Percentiles rank a stretch among this genome's conserved stretches.
Evolutionary conservation across 108 stramenopile species (phyloP).

Genomic region (Cyclostephanos invisitatus): DNA sequence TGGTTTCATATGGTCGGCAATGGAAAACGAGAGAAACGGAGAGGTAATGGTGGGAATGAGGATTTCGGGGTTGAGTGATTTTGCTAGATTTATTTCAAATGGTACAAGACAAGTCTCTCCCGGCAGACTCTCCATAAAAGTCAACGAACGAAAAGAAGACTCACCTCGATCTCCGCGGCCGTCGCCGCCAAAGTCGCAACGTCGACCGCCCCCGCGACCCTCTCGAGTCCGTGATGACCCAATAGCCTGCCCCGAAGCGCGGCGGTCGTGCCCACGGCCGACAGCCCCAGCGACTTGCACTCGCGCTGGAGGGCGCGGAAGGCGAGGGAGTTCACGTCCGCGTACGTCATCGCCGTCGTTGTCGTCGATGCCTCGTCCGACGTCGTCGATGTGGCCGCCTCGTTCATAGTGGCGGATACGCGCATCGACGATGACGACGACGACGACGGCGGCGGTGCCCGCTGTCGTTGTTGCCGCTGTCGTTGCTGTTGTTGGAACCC

Average conservation of each 20-base stretch:
- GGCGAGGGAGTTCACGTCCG: constrained; percentile 53
- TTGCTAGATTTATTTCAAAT: neutral
- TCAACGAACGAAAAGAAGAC: constrained; percentile 3
- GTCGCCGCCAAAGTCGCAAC: constrained; percentile 12
- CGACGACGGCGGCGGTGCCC: no score
- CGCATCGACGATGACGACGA: constrained; percentile 8
- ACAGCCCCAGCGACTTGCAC: constrained; percentile 57
- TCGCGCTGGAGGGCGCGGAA: constrained; percentile 71
- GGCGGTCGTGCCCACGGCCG: constrained; percentile 68
- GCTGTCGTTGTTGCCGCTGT: neutral
- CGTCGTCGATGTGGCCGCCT: neutral
- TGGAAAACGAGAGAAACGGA: neutral
- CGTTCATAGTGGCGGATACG: constrained; percentile 5
- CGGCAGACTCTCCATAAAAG: no score
- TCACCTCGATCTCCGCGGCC: constrained; percentile 41
- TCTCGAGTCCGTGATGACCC: constrained; percentile 43
- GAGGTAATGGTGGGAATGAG: no score
- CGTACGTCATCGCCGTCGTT: constrained; percentile 12
- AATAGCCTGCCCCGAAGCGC: constrained; percentile 60
- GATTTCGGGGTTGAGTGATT: neutral
- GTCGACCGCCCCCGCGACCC: constrained; percentile 19
- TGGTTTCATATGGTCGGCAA: neutral
- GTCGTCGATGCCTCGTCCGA: neutral
- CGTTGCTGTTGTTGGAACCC: neutral
- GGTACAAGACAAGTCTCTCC: neutral